Percentiles rank a stretch among this genome's conserved stretches.
These are phyloP conservation scores for Parathielavia appendiculata DNA, from an alignment of 495 filamentous ascomycete genomes.

Conservation along the genomic window DNA sequence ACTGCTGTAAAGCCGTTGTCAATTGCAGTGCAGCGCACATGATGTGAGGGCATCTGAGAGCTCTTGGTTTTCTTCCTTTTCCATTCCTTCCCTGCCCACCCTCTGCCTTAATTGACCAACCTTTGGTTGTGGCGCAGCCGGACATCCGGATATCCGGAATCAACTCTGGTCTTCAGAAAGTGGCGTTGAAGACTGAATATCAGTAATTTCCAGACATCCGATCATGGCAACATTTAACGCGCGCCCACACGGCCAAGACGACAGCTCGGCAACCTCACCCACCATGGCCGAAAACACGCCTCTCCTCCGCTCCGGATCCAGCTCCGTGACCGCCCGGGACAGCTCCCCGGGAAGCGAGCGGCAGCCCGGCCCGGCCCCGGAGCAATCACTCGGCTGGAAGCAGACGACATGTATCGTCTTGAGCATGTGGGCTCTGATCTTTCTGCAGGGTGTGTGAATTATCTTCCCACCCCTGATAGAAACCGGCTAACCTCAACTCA, in stretches of 20 bases:
- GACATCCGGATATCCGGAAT: background rate
- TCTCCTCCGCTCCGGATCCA: slow-evolving; percentile 33
- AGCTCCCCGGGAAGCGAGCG: slow-evolving; percentile 1
- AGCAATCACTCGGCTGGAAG: slow-evolving; percentile 18
- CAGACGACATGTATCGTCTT: slow-evolving; percentile 31
- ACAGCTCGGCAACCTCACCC: slow-evolving; percentile 19
- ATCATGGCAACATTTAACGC: background rate
- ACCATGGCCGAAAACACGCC: slow-evolving; percentile 37
- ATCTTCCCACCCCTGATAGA: background rate
- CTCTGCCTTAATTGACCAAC: background rate
- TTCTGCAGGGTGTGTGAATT: slow-evolving; percentile 35
- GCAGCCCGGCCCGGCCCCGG: background rate
- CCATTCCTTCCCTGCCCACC: background rate
- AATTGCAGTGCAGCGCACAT: background rate
- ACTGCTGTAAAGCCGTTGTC: background rate
- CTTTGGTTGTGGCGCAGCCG: too few relatives aligned
- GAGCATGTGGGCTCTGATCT: slow-evolving; percentile 43
- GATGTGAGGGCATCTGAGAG: background rate
- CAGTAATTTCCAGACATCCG: too few relatives aligned
- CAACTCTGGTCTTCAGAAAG: background rate
- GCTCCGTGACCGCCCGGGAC: slow-evolving; percentile 22
- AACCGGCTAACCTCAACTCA: slow-evolving; percentile 18
- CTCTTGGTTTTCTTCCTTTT: background rate
- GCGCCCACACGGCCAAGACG: slow-evolving; percentile 9
- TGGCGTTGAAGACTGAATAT: background rate